phyloP scores from a whole-genome alignment of 2,329 filamentous ascomycete species.

The Microcyclosporella mali region DNA sequence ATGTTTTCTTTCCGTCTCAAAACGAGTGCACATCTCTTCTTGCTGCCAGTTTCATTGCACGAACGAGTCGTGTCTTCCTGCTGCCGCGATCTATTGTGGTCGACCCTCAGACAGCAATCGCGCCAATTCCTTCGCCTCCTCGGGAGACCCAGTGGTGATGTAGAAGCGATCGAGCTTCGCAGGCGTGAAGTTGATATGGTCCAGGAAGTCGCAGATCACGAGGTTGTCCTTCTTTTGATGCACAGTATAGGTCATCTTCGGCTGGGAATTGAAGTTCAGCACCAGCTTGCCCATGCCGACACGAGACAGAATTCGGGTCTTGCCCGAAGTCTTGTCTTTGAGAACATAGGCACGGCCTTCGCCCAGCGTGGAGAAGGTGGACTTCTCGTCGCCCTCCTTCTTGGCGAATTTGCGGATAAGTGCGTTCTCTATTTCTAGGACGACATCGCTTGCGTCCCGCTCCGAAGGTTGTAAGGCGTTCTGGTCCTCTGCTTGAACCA shows the following conservation, averaged over 20 bases:
- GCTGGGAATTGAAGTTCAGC: conserved; percentile 16
- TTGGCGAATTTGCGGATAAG: conserved; percentile 59
- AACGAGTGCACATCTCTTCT: no score
- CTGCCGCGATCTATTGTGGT: no score
- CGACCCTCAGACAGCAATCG: conserved; percentile 4
- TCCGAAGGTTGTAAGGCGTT: conserved; percentile 60
- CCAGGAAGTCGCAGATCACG: conserved; percentile 14
- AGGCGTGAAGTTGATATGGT: conserved; percentile 15
- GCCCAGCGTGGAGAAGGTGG: conserved; percentile 63
- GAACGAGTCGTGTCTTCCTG: no score
- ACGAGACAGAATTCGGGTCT: conserved; percentile 63
- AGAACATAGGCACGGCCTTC: conserved; percentile 66
- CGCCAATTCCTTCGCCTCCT: conserved; percentile 7
- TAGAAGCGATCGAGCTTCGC: conserved; percentile 7
- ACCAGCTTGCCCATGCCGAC: conserved; percentile 32
- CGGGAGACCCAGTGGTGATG: conserved; percentile 2
- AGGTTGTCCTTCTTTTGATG: conserved; percentile 18
- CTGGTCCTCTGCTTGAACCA: conserved; percentile 59
- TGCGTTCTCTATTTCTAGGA: conserved; percentile 61
- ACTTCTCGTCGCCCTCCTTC: conserved; percentile 47
- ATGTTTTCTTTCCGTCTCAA: no score
- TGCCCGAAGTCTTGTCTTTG: conserved; percentile 63
- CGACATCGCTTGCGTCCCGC: conserved; percentile 57
- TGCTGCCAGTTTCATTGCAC: no score
- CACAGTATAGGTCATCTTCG: conserved; percentile 14